These are phyloP conservation scores for Camelina hispida DNA, from an alignment of 345 rosid species.

Conservation along the genomic window DNA sequence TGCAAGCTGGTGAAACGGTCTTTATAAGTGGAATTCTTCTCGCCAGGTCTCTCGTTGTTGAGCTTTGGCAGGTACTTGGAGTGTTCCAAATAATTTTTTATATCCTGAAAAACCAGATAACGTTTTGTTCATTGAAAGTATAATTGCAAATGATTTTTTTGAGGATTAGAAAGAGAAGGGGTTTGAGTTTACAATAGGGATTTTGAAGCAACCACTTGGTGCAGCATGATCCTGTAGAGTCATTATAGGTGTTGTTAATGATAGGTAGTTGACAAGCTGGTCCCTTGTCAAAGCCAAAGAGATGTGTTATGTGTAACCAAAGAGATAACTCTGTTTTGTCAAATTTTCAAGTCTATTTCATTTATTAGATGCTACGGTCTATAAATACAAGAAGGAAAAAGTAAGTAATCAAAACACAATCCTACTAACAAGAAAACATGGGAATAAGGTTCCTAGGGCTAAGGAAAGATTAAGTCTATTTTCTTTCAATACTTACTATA, in stretches of 20 bases:
- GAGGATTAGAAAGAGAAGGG: slow-evolving; percentile 1
- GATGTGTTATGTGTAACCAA: too few species aligned
- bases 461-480: too few species aligned
- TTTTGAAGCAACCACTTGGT: slow-evolving; percentile 35
- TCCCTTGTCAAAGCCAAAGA: too few species aligned
- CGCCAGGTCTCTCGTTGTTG: slow-evolving; percentile 70
- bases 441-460: too few species aligned
- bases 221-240: slow-evolving; percentile 43
- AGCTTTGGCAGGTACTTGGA: slow-evolving; percentile 86
- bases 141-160: neutral
- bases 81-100: slow-evolving; percentile 41
- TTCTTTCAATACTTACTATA: too few species aligned
- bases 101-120: slow-evolving; percentile 19
- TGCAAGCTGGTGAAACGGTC: slow-evolving; percentile 71
- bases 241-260: slow-evolving; percentile 17
- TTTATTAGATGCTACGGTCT: too few species aligned
- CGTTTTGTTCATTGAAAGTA: neutral
- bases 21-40: slow-evolving; percentile 69
- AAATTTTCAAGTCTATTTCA: too few species aligned
- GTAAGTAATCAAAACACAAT: too few species aligned
- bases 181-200: slow-evolving; percentile 35
- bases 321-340: too few species aligned
- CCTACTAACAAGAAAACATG: too few species aligned
- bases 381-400: too few species aligned
- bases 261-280: neutral